Percentiles rank a stretch among this genome's conserved stretches.
Evolutionary conservation across 176 grass and related monocot genomes (phyloP).

Genomic region (Carex parvula): DNA sequence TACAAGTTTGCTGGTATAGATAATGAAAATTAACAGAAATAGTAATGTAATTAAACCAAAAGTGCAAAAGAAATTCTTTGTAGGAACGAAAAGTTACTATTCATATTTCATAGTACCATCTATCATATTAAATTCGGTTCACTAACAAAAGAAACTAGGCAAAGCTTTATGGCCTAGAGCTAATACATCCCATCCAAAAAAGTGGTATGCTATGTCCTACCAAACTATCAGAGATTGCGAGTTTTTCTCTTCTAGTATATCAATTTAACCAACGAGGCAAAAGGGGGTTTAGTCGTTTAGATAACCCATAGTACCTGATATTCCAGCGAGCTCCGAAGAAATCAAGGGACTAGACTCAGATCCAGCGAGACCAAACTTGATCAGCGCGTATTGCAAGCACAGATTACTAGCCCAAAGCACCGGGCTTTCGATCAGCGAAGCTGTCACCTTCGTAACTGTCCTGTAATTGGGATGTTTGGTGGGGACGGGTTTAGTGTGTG

Average conservation of each 20-base stretch:
- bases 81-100: background rate
- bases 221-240: background rate
- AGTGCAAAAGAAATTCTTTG: no score
- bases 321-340: conserved; percentile 27
- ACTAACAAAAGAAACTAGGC: background rate
- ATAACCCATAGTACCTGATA: conserved; percentile 4
- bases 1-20: background rate
- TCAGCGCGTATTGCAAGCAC: conserved; percentile 85
- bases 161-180: background rate
- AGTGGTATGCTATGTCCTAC: background rate
- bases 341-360: conserved; percentile 77
- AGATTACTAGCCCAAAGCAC: conserved; percentile 78
- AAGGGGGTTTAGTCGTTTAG: background rate
- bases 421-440: conserved; percentile 74
- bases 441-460: conserved; percentile 38
- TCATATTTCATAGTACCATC: background rate
- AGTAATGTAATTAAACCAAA: background rate
- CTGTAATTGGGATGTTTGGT: conserved; percentile 9
- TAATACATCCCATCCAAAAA: background rate
- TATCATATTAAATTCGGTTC: background rate
- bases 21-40: background rate
- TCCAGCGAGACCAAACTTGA: conserved; percentile 70
- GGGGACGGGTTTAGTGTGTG: conserved; percentile 17
- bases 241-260: background rate
- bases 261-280: background rate